These are phyloP conservation scores for Cryptococcus sp. DNA, from an alignment of 1,284 basidiomycete species.

Conservation along the genomic window DNA sequence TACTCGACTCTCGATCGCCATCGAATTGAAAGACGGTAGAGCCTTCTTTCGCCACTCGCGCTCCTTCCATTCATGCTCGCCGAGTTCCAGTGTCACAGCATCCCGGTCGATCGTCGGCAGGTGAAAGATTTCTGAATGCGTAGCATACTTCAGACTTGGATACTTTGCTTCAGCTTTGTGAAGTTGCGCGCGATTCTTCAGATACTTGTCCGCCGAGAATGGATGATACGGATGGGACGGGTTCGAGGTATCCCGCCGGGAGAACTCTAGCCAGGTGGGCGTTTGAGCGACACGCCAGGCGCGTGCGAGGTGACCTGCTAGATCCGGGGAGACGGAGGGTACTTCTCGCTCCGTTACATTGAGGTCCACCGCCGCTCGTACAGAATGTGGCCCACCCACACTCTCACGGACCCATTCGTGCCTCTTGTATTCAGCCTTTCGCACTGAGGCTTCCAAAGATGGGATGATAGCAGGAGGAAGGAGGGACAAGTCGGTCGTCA, in stretches of 20 bases:
- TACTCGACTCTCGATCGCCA: conserved; percentile 48
- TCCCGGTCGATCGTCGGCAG: conserved; percentile 34
- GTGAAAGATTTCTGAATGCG: conserved; percentile 48
- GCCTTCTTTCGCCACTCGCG: conserved; percentile 38
- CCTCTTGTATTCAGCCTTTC: no score
- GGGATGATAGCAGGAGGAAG: conserved; percentile 29
- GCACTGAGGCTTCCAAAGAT: conserved; percentile 18
- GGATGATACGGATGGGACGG: conserved; percentile 38
- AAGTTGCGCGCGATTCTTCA: conserved; percentile 7
- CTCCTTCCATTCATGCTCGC: conserved; percentile 36
- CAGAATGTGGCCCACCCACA: no score
- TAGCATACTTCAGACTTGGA: conserved; percentile 39
- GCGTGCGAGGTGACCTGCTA: conserved; percentile 15
- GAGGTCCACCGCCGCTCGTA: no score
- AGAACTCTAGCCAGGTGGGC: conserved; percentile 47
- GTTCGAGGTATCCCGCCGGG: conserved; percentile 29
- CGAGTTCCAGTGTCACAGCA: conserved; percentile 19
- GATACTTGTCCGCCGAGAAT: conserved; percentile 12
- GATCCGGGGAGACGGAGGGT: conserved; percentile 8
- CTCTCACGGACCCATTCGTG: no score
- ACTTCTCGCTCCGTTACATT: conserved; percentile 2
- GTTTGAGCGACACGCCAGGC: conserved; percentile 45
- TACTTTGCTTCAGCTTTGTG: conserved; percentile 17
- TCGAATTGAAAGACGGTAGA: conserved; percentile 50
- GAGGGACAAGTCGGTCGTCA: conserved; percentile 26